These are phyloP conservation scores for Annulohypoxylon maeteangense DNA, from an alignment of 495 filamentous ascomycete species.

Conservation along the genomic window DNA sequence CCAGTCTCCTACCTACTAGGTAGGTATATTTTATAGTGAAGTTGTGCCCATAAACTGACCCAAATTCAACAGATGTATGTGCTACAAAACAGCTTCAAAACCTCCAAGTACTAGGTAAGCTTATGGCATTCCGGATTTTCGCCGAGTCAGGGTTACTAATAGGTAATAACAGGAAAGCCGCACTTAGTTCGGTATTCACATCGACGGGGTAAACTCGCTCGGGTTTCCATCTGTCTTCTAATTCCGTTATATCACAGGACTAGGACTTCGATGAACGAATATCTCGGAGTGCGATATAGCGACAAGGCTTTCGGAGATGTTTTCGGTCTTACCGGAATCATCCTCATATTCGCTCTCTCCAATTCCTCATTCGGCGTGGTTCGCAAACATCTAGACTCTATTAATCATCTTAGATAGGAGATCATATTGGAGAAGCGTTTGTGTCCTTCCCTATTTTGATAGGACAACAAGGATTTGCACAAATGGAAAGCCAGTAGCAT, in stretches of 20 bases:
- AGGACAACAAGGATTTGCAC: slow-evolving; percentile 4
- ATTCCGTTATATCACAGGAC: neutral
- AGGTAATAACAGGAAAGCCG: slow-evolving; percentile 5
- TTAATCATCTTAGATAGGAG: neutral
- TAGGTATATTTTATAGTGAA: too few relatives aligned
- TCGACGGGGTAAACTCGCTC: slow-evolving; percentile 29
- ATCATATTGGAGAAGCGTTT: slow-evolving; percentile 7
- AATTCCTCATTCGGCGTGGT: slow-evolving; percentile 6
- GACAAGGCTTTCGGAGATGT: neutral
- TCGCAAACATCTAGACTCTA: slow-evolving; percentile 16
- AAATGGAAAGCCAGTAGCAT: slow-evolving; percentile 14
- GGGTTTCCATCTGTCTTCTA: slow-evolving; percentile 1
- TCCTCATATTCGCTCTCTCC: neutral
- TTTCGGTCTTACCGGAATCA: slow-evolving; percentile 17
- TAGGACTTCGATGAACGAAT: slow-evolving; percentile 12
- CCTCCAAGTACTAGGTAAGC: too few relatives aligned
- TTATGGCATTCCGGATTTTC: slow-evolving; percentile 43
- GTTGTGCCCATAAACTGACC: too few relatives aligned
- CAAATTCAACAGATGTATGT: too few relatives aligned
- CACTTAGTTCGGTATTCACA: slow-evolving; percentile 34
- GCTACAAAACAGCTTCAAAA: too few relatives aligned
- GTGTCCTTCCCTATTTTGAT: neutral
- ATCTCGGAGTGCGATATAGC: neutral
- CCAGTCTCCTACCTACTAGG: too few relatives aligned
- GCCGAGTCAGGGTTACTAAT: slow-evolving; percentile 15